Evolutionary conservation across 345 rosid species (phyloP).

Genomic region (Euclidium syriacum): DNA sequence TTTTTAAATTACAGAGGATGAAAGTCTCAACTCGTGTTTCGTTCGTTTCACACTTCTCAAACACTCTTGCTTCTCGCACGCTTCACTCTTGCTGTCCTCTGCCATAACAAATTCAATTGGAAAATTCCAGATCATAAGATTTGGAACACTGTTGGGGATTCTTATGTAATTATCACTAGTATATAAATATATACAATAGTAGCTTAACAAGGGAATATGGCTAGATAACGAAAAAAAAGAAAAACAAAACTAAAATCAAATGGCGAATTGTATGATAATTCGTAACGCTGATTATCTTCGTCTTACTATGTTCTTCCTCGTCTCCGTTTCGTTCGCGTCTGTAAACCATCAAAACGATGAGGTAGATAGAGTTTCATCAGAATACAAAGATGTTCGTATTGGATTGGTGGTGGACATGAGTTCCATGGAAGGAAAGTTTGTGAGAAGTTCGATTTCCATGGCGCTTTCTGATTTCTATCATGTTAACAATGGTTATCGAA

Average conservation of each 20-base stretch:
- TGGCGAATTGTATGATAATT: neutral
- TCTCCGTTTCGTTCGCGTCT: neutral
- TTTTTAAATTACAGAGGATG: too few relatives aligned
- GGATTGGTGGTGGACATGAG: slow-evolving; percentile 18
- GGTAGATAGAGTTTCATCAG: neutral
- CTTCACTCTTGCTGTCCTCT: too few relatives aligned
- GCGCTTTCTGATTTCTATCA: slow-evolving; percentile 23
- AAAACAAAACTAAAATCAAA: too few relatives aligned
- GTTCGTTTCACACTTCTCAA: too few relatives aligned
- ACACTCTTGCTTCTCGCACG: too few relatives aligned
- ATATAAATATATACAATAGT: too few relatives aligned
- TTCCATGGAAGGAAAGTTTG: slow-evolving; percentile 8
- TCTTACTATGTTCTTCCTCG: neutral
- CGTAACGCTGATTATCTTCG: neutral
- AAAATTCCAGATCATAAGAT: too few relatives aligned
- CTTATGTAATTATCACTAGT: too few relatives aligned
- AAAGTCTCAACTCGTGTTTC: too few relatives aligned
- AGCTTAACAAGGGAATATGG: neutral
- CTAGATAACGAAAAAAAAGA: neutral
- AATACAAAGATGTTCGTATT: slow-evolving; percentile 7
- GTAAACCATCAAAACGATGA: neutral
- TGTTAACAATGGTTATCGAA: neutral
- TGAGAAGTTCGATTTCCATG: slow-evolving; percentile 1
- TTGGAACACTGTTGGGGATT: too few relatives aligned
- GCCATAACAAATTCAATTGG: too few relatives aligned